Evolutionary conservation across 768 basidiomycete species (phyloP).

Genomic region (Daedaleopsis nitida): DNA sequence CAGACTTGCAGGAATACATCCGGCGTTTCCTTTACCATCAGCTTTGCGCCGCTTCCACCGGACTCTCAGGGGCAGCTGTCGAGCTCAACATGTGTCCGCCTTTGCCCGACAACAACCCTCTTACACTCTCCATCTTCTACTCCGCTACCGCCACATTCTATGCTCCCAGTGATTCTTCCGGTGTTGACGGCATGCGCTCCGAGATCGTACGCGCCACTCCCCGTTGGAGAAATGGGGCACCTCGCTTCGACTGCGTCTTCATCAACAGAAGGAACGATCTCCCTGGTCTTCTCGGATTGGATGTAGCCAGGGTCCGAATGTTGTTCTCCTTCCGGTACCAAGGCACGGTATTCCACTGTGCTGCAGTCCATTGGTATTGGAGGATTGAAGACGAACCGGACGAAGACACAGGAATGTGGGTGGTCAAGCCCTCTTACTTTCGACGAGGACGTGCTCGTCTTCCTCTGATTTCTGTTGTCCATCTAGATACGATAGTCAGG

Average conservation of each 20-base stretch:
- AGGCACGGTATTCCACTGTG: constrained; percentile 26
- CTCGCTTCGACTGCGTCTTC: constrained; percentile 27
- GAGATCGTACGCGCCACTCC: constrained; percentile 27
- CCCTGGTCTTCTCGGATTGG: constrained; percentile 19
- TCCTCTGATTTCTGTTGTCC: background rate
- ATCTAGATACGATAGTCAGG: constrained; percentile 26
- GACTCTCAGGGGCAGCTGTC: background rate
- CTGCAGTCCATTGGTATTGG: constrained; percentile 1
- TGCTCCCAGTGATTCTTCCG: constrained; percentile 31
- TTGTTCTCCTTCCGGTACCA: constrained; percentile 30
- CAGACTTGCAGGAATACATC: too few relatives aligned
- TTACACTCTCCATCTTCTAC: constrained; percentile 19
- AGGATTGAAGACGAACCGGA: constrained; percentile 21
- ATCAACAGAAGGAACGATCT: constrained; percentile 5
- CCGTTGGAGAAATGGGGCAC: constrained; percentile 20
- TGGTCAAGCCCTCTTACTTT: constrained; percentile 21
- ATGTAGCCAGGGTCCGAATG: constrained; percentile 17
- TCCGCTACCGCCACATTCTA: constrained; percentile 28
- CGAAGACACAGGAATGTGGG: constrained; percentile 32
- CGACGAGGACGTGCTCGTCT: too few relatives aligned
- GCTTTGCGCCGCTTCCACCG: too few relatives aligned
- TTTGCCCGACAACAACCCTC: background rate
- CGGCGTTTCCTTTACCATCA: too few relatives aligned
- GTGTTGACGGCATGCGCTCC: constrained; percentile 27
- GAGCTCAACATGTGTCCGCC: background rate